Evolutionary conservation across 176 grass and related monocot species (phyloP), one percentile per base, ranked within the genome.

Genomic region (Leersia perrieri): DNA sequence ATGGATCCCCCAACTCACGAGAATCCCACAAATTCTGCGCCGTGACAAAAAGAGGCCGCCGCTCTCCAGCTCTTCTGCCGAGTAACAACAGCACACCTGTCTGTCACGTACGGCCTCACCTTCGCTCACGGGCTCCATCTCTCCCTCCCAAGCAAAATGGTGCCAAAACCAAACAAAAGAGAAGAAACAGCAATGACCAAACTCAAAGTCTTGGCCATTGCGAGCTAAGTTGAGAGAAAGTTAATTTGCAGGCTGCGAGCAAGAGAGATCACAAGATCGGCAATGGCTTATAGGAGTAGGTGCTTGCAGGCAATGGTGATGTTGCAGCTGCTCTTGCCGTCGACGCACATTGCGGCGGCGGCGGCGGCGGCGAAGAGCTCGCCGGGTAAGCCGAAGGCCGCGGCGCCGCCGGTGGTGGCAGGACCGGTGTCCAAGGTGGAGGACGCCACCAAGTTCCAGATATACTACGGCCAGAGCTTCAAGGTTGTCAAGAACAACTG

Each of bases 391-490:
- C 66, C 68, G 39, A 77, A 71, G 80, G 80, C 85, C 2, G 55
- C 57, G 18, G 18, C 80, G 8, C 64, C 63, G 29, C 79, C 85
- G 7, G 87, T 76, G 72, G 87, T 73, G 69, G 39, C 81, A 51
- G 87, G 90, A 15, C 90, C 91, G 10, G 74, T 93, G 33, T 93
- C 90, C 29, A 91, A 41, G 65, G 96, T 87, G 79, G 87, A 87
- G 45, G 92, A 93, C 57, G 90, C 92, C 0, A 82, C 47, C 36
- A 45, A 79, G 70, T 99, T 99, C 58, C 90, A 91, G 63, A 93
- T 93, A 72, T 95, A 99, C 83, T 95, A 99, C 57, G 96, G 96
- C 9, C 88, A 93, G 84, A 91, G 84, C 63, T 99, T 95, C 74
- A 99, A 98, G 86, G 96, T 98, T 71, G 80, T 98, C 70, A 98